phyloP scores from a whole-genome alignment of 495 filamentous ascomycete species.

The Penicillium mononematosum region DNA sequence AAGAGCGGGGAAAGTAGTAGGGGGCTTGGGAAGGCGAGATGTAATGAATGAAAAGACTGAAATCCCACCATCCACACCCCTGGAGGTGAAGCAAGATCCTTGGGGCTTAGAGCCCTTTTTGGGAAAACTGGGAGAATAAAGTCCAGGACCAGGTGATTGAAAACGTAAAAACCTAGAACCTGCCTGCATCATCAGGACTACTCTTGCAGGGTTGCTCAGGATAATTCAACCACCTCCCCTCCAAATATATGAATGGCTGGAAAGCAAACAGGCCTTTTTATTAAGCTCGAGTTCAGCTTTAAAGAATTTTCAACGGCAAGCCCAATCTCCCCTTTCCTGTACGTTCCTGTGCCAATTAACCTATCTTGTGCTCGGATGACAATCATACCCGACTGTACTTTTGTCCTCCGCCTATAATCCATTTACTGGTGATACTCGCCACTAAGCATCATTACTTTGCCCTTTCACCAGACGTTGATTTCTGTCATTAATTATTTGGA shows the following conservation, averaged over 20 bases:
- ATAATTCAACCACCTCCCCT: not conserved
- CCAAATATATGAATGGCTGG: not conserved
- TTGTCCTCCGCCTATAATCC: not conserved
- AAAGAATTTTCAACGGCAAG: not conserved
- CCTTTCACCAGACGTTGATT: not conserved
- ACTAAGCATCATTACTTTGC: not conserved
- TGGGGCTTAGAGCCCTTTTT: not conserved
- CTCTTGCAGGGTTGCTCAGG: not conserved
- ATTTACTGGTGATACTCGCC: conserved; percentile 1
- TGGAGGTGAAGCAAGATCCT: not conserved
- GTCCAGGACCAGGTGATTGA: not conserved
- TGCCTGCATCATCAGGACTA: not conserved
- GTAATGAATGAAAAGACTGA: not conserved
- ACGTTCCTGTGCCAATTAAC: not conserved
- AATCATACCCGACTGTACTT: not conserved
- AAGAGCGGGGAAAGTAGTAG: not conserved
- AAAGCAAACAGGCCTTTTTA: not conserved
- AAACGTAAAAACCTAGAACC: not conserved
- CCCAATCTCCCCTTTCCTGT: not conserved
- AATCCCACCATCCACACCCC: not conserved
- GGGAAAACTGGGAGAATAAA: not conserved
- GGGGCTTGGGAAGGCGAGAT: not conserved
- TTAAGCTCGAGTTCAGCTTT: not conserved
- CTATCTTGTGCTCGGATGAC: not conserved
- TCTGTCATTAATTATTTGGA: not conserved